Evolutionary conservation across 2,329 filamentous ascomycete species (phyloP), one percentile per base, ranked within the genome.

Genomic region (Xylariomycetidae sp.): DNA sequence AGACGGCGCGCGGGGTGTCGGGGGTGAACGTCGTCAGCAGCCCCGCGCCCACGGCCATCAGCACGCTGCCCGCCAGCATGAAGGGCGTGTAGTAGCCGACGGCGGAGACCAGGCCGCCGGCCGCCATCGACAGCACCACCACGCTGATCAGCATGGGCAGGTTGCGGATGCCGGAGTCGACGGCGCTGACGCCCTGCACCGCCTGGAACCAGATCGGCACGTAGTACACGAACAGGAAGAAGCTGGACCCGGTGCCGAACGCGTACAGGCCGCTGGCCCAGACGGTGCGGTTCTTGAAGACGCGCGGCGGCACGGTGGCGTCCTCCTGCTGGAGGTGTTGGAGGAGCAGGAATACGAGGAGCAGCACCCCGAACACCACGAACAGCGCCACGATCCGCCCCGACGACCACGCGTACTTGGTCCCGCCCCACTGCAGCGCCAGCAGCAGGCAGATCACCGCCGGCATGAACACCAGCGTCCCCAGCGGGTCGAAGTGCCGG

Each of bases 231-330:
- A 43, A 25, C 17, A 49, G 19, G 41, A 52, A 51, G 45, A 51
- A 50, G 24, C 31, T 25, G 20, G 45, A 40, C 23, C 58, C 50
- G 36, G 60, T 57, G 16, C 61, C 49, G 36, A 60, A 59, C 6
- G 51, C 45, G 29, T 52, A 47, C 16, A 57, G 32, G 12, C 48
- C 39, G 8, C 46, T 40, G 10, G 50, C 44, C 41, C 35, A 44
- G 19, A 66, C 50, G 8, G 50, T 57, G 2, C 62, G 54, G 20
- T 61, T 48, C 22, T 38, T 45, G 22, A 65, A 29, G 37, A 66
- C 58, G 10, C 58, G 57, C 10, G 53, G 52, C 6, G 63, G 61
- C 10, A 65, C 52, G 0, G 61, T 65, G 4, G 61, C 63, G 20
- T 45, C 44, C 8, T 63, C 58, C 14, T 48, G 42, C 7, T 54